Conservation (phyloP, 1,139 yeast species). For the Geotrichum candidum region DNA sequence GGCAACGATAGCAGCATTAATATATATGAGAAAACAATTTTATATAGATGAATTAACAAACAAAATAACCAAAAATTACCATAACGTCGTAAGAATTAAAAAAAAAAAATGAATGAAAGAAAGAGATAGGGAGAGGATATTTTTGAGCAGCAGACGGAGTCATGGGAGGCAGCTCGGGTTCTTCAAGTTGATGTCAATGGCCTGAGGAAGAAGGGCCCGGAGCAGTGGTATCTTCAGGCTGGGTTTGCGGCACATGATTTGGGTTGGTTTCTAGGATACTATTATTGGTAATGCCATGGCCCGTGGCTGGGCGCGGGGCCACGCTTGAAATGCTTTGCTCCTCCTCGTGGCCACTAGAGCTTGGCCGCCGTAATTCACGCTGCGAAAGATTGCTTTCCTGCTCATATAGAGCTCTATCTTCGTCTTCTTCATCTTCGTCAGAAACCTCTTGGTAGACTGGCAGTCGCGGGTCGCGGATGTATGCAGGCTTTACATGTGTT, state of each 20-base stretch:
- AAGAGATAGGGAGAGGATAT: neutral
- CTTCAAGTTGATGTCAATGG: neutral
- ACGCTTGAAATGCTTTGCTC: neutral
- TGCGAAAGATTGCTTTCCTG: constrained; percentile 1
- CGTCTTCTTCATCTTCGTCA: constrained; percentile 13
- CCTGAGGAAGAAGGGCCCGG: neutral
- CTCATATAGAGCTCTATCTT: neutral
- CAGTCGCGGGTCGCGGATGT: constrained; percentile 14
- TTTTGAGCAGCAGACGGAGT: neutral
- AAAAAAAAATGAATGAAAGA: neutral
- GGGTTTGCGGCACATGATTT: neutral
- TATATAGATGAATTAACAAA: neutral
- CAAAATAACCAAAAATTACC: neutral
- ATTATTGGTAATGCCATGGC: neutral
- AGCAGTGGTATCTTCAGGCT: neutral
- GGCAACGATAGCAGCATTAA: neutral
- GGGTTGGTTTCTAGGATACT: neutral
- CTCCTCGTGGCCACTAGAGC: neutral
- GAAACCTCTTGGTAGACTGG: constrained; percentile 21
- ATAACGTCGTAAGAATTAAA: neutral
- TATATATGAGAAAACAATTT: neutral
- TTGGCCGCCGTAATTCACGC: neutral
- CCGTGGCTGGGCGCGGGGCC: neutral
- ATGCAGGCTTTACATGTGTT: constrained; percentile 19
- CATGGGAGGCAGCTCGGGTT: neutral